Conservation (phyloP, 345 rosid species). For the Camelina laxa region DNA sequence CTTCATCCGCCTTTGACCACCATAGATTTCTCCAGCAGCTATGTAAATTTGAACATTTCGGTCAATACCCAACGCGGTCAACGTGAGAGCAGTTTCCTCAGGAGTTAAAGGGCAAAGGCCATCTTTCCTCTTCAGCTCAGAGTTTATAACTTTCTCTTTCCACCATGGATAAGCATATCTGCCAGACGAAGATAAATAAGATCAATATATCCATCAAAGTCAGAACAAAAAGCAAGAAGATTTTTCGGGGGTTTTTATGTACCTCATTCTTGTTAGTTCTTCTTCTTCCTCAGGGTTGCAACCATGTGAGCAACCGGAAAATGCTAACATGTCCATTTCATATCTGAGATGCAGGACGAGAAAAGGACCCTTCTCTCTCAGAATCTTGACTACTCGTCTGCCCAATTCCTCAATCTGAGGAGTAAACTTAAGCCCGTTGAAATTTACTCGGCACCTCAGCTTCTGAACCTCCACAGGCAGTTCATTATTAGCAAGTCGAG, state of each 20-base stretch:
- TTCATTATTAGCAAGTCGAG: constrained; percentile 89
- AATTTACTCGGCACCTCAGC: constrained; percentile 90
- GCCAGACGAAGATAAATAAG: constrained; percentile 20
- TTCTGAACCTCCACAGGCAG: constrained; percentile 82
- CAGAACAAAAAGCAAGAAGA: constrained; percentile 11
- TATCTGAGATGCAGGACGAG: constrained; percentile 93
- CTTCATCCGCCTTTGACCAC: constrained; percentile 78
- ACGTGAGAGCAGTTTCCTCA: constrained; percentile 85
- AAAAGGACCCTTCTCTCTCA: constrained; percentile 86
- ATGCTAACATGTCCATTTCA: constrained; percentile 98
- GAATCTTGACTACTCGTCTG: constrained; percentile 63
- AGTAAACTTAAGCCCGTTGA: constrained; percentile 78
- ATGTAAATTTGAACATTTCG: constrained; percentile 81
- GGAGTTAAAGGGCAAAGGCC: constrained; percentile 98
- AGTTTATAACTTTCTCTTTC: constrained; percentile 83
- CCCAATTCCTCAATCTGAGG: constrained; percentile 84
- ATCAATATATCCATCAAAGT: constrained; percentile 23
- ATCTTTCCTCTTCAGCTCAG: constrained; percentile 82
- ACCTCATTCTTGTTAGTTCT: constrained; percentile 89
- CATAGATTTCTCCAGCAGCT: constrained; percentile 97
- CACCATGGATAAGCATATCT: constrained; percentile 93
- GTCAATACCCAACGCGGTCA: constrained; percentile 77
- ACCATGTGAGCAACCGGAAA: constrained; percentile 95
- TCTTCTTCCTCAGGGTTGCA: constrained; percentile 82
- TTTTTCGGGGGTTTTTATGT: constrained; percentile 2